Evolutionary conservation across 495 filamentous ascomycete genomes (phyloP).

Genomic region (Trichoderma erinaceum): DNA sequence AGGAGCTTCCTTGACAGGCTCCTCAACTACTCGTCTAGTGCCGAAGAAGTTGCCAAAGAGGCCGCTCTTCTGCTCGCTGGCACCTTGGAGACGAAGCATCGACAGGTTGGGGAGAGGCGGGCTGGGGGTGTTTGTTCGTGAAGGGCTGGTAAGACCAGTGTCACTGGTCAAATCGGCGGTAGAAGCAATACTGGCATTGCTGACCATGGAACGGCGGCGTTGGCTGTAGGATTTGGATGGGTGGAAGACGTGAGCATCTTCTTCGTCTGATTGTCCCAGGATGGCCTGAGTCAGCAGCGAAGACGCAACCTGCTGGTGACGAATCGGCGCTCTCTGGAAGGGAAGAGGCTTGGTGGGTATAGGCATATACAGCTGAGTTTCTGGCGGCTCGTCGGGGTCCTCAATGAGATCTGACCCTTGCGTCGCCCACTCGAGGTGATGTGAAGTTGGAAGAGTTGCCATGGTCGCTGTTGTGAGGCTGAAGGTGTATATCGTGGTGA

Average conservation of each 20-base stretch:
- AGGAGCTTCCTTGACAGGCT: constrained; percentile 25
- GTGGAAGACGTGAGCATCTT: constrained; percentile 25
- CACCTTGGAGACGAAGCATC: constrained; percentile 22
- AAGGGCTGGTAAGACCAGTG: constrained; percentile 83
- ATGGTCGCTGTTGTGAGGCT: constrained; percentile 1
- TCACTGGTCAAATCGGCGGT: constrained; percentile 87
- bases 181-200: constrained; percentile 70
- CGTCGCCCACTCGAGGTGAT: constrained; percentile 7
- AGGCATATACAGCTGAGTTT: constrained; percentile 18
- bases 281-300: constrained; percentile 78
- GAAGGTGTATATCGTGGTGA: not conserved
- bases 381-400: constrained; percentile 32
- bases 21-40: constrained; percentile 16
- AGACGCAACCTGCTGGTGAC: constrained; percentile 44
- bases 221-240: constrained; percentile 17
- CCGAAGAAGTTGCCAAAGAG: not conserved
- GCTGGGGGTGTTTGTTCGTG: constrained; percentile 81
- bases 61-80: not conserved
- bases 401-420: constrained; percentile 23
- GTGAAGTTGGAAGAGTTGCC: constrained; percentile 1
- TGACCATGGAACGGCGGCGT: constrained; percentile 64
- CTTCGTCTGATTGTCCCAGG: constrained; percentile 53
- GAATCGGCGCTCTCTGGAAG: constrained; percentile 40
- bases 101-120: constrained; percentile 54
- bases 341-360: constrained; percentile 22